Conservation (phyloP, 2,329 filamentous ascomycete genomes). For the Fusarium dimerum region DNA sequence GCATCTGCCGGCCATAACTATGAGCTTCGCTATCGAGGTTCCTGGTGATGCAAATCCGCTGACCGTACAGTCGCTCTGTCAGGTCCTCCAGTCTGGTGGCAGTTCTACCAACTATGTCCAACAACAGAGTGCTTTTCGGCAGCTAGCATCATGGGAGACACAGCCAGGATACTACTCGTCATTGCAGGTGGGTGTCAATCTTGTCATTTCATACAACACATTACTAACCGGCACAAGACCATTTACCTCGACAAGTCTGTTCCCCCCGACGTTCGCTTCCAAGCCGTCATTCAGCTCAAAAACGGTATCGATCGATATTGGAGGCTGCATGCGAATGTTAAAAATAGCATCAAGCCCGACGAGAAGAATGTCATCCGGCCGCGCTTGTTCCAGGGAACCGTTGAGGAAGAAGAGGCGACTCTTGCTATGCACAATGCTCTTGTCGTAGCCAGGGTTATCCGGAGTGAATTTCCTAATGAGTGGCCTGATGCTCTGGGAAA, state of each 20-base stretch:
- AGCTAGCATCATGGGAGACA: conserved; percentile 72
- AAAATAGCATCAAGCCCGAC: conserved; percentile 68
- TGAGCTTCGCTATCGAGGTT: conserved; percentile 76
- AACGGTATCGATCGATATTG: conserved; percentile 96
- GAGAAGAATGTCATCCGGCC: conserved; percentile 78
- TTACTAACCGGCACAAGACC: conserved; percentile 51
- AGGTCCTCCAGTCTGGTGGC: conserved; percentile 60
- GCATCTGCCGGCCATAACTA: conserved; percentile 37
- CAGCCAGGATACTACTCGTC: conserved; percentile 66
- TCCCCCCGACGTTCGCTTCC: conserved; percentile 77
- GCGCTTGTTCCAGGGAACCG: conserved; percentile 72
- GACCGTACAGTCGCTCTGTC: conserved; percentile 62
- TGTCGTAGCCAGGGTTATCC: conserved; percentile 81
- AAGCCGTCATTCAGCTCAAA: conserved; percentile 92
- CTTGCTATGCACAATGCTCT: conserved; percentile 87
- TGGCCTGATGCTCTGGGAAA: conserved; percentile 69
- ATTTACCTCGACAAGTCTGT: conserved; percentile 80
- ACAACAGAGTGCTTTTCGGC: conserved; percentile 67
- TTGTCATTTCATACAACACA: background rate
- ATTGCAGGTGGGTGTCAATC: conserved; percentile 57
- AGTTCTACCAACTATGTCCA: conserved; percentile 62
- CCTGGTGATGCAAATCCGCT: conserved; percentile 79
- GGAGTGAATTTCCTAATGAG: conserved; percentile 85
- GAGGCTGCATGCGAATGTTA: conserved; percentile 60
- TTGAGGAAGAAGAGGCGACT: conserved; percentile 73